Base-by-base conservation (phyloP, 176 grass and related monocot genomes). In the Pontederia crassipes region DNA sequence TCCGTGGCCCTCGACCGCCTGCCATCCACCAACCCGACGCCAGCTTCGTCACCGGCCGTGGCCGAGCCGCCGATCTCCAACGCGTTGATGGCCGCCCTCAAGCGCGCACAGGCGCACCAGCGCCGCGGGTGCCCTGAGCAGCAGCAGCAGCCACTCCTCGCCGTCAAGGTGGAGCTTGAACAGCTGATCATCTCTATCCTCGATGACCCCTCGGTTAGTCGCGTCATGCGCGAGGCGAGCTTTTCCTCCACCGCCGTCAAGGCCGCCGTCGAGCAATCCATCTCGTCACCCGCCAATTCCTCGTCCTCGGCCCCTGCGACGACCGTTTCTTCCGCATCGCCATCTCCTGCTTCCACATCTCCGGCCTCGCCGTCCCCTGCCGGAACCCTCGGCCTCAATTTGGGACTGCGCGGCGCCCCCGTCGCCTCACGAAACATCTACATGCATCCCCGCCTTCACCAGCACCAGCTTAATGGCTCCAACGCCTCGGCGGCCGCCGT, bases 121-220 rank as follows among this genome's bases (percentile, higher is more conserved):
- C 59, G 71, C 35, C 71, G 71, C 17, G 71, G 71, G 12, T 74
- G 71, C 59, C 71, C 71, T 11, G 71, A 74, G 71, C 59, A 55
- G 32, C 71, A 74, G 71, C 71, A 74, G 52, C 71, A 74, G 71
- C 71, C 71, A 17, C 71, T 74, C 60, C 71, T 74, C 71, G 71
- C 71, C 35, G 60, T 74, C 17, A 74, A 74, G 51, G 71, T 74
- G 16, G 71, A 74, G 60, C 59, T 74, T 28, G 71, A 74, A 49
- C 71, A 74, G 50, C 59, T 74, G 18, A 17, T 74, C 17, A 53
- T 74, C 47, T 74, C 71, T 12, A 74, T 74, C 28, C 71, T 74
- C 17, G 71, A 74, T 59, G 71, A 74, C 51, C 71, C 71, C 50
- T 74, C 71, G 12, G 71, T 74, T 9, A 74, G 71, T 50, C 71